These are phyloP conservation scores for Fusarium phyllophilum DNA, from an alignment of 2,329 filamentous ascomycete genomes.

Conservation along the genomic window DNA sequence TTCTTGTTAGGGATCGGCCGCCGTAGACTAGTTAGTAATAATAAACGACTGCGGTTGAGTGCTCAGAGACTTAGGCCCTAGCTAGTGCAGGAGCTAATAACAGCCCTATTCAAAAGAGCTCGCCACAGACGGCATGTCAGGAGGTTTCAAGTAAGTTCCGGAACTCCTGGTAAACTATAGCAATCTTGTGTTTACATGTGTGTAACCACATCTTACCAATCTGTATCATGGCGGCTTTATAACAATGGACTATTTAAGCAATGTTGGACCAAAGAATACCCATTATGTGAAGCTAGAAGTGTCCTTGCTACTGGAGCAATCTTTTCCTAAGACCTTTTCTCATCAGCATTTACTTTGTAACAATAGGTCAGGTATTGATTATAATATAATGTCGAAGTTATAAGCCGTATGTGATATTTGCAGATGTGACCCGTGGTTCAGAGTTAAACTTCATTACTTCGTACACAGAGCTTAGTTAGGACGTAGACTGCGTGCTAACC, in stretches of 20 bases:
- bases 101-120: background rate
- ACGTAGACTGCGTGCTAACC: background rate
- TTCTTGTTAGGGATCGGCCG: background rate
- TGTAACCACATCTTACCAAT: background rate
- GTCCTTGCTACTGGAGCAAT: background rate
- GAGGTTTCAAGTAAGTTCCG: background rate
- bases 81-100: background rate
- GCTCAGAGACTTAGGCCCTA: background rate
- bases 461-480: background rate
- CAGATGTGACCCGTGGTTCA: background rate
- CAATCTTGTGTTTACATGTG: background rate
- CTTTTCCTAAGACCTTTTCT: background rate
- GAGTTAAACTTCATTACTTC: background rate
- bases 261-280: background rate
- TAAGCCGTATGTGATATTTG: background rate
- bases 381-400: background rate
- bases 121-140: background rate
- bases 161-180: background rate
- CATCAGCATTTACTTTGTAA: background rate
- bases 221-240: background rate
- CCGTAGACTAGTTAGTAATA: background rate
- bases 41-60: background rate
- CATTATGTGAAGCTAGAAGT: background rate
- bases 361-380: background rate
- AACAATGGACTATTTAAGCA: background rate